These are phyloP conservation scores for Emydomyces testavorans DNA, from an alignment of 2,329 filamentous ascomycete genomes.

Conservation along the genomic window DNA sequence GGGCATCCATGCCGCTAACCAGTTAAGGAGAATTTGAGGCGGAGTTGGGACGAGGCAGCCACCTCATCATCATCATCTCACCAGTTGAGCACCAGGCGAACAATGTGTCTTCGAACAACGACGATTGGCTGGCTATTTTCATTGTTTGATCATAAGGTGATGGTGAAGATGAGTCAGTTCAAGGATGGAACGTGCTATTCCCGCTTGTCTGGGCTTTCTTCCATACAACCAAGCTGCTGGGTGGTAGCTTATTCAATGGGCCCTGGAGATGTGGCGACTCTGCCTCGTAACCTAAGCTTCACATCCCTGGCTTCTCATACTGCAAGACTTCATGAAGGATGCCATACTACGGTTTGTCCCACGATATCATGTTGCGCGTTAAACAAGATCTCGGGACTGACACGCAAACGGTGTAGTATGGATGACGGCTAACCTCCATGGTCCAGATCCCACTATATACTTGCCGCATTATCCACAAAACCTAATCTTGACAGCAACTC, in stretches of 20 bases:
- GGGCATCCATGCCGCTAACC: neutral
- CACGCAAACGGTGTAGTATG: neutral
- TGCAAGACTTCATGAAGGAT: neutral
- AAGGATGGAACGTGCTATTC: neutral
- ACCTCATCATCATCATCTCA: neutral
- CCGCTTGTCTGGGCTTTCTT: neutral
- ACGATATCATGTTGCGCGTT: neutral
- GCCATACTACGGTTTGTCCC: neutral
- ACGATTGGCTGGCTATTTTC: neutral
- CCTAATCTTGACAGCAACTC: neutral
- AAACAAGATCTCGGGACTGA: neutral
- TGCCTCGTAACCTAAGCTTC: neutral
- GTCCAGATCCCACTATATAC: neutral
- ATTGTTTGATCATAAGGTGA: neutral
- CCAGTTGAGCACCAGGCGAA: neutral
- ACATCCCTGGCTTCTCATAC: neutral
- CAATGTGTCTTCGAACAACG: neutral
- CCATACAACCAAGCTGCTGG: too few species aligned
- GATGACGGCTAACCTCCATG: neutral
- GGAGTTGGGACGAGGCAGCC: constrained; percentile 6
- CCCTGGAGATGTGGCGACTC: constrained; percentile 1
- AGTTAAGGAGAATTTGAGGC: neutral
- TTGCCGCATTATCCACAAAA: constrained; percentile 4
- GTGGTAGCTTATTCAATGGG: neutral
- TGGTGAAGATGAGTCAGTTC: neutral